Base-by-base conservation (phyloP, 2,329 filamentous ascomycete genomes). In the Penicillium griseofulvum region DNA sequence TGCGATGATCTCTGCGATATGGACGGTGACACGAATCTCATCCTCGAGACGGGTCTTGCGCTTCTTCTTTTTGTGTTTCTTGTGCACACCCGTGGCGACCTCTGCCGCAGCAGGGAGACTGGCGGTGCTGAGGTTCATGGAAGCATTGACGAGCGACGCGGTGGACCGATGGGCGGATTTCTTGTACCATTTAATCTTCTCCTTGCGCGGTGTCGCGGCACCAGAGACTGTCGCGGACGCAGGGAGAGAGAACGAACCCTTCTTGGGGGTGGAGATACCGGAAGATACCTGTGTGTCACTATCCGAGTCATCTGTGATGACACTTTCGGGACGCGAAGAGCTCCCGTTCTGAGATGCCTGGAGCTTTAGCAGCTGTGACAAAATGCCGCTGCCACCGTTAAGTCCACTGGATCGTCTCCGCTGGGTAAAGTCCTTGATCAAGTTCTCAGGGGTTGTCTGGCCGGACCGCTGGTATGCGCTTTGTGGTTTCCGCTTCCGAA, bases 331-430 rank as follows among this genome's bases (percentile, higher is more conserved):
- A 43, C 64, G 73, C 36, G 63, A 65, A 2, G 55, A 65, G 52
- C 58, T 68, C 33, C 65, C 68, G 47, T 65, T 66, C 67, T 80
- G 77, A 60, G 79, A 76, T 50, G 83, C 81, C 63, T 90, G 88
- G 3, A 91, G 77, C 69, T 86, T 89, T 47, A 94, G 76, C 1
- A 95, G 75, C 1, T 86, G 87, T 0, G 87, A 85, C 1, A 95
- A 75, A 42, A 93, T 84, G 28, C 90, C 89, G 4, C 71, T 68
- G 5, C 63, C 65, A 3, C 69, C 68, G 16, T 54, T 61, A 16
- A 67, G 55, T 5, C 60, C 60, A 24, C 63, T 65, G 2, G 66
- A 68, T 16, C 67, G 67, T n/a, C 60, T 61, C 14, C 65, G 62
- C 22, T 56, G 43, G 4, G 60, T 59, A 37, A 67, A 68, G 19